These are phyloP conservation scores for Gossypium gossypioides DNA, from an alignment of 441 rosid species.

Conservation along the genomic window DNA sequence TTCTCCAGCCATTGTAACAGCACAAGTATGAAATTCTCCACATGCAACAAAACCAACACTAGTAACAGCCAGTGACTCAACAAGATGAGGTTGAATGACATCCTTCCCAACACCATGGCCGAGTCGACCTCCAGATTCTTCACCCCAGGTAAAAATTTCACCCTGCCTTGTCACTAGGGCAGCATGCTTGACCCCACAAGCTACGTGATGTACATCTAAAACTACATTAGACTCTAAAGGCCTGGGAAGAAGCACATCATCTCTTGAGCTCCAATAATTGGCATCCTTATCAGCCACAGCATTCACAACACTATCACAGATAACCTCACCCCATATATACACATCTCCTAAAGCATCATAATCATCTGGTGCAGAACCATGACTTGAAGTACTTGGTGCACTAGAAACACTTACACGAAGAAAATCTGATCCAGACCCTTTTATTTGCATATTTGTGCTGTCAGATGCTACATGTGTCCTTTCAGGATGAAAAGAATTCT, in stretches of 20 bases:
- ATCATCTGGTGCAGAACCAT: slow-evolving; percentile 89
- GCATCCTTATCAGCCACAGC: slow-evolving; percentile 49
- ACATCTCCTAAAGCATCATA: slow-evolving; percentile 92
- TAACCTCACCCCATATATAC: slow-evolving; percentile 88
- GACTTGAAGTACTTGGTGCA: slow-evolving; percentile 87
- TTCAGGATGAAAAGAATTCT: slow-evolving; percentile 57
- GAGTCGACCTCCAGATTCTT: slow-evolving; percentile 89
- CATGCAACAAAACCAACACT: slow-evolving; percentile 81
- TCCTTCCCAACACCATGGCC: slow-evolving; percentile 86
- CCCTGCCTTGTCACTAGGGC: slow-evolving; percentile 88
- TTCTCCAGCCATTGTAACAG: slow-evolving; percentile 82
- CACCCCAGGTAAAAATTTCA: slow-evolving; percentile 94
- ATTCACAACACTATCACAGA: slow-evolving; percentile 51
- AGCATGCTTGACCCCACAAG: slow-evolving; percentile 88
- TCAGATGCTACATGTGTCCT: slow-evolving; percentile 80
- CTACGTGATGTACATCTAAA: slow-evolving; percentile 80
- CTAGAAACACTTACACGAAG: slow-evolving; percentile 94
- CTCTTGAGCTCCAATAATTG: slow-evolving; percentile 43
- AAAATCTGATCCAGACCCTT: slow-evolving; percentile 74
- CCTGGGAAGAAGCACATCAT: slow-evolving; percentile 68
- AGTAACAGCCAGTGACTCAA: slow-evolving; percentile 62
- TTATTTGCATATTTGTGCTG: slow-evolving; percentile 69
- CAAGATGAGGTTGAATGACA: slow-evolving; percentile 60
- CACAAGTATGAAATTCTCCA: slow-evolving; percentile 93
- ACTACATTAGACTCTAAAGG: slow-evolving; percentile 80